These are phyloP conservation scores for Parastagonospora nodorum DNA, from an alignment of 2,329 filamentous ascomycete genomes.

Conservation along the genomic window DNA sequence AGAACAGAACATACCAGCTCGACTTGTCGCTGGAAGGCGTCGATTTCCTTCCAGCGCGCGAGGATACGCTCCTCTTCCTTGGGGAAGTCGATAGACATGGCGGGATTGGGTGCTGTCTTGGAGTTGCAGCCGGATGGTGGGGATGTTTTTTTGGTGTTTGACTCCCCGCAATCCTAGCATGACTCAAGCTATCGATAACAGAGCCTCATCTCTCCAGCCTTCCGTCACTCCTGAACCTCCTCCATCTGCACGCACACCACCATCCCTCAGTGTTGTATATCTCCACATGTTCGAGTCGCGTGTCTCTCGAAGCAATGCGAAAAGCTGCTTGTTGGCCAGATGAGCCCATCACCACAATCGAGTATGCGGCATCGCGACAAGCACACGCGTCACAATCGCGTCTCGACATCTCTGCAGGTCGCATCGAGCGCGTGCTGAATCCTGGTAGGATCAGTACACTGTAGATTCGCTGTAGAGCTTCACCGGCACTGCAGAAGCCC, in stretches of 20 bases:
- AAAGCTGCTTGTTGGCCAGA: too few relatives aligned
- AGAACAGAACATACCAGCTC: slow-evolving; percentile 64
- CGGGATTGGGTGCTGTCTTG: slow-evolving; percentile 29
- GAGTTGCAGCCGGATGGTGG: slow-evolving; percentile 20
- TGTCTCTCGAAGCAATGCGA: too few relatives aligned
- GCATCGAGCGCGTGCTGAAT: too few relatives aligned
- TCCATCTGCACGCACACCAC: neutral
- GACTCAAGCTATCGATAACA: neutral
- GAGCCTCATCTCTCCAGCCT: neutral
- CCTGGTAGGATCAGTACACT: too few relatives aligned
- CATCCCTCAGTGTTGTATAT: too few relatives aligned
- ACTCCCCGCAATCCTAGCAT: slow-evolving; percentile 1
- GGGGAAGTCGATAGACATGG: slow-evolving; percentile 89
- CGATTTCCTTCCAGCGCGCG: slow-evolving; percentile 85
- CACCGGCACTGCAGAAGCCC: too few relatives aligned
- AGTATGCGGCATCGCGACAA: too few relatives aligned
- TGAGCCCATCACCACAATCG: too few relatives aligned
- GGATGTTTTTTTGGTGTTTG: slow-evolving; percentile 34
- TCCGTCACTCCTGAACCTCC: neutral
- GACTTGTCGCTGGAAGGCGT: slow-evolving; percentile 87
- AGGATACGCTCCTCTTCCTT: slow-evolving; percentile 87
- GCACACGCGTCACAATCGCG: too few relatives aligned
- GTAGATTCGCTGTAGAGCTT: too few relatives aligned
- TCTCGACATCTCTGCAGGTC: too few relatives aligned
- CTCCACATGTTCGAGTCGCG: too few relatives aligned